These are phyloP conservation scores for Physcomitrellopsis africana DNA, from an alignment of 225 moss, liverwort and hornwort genomes.

Conservation along the genomic window DNA sequence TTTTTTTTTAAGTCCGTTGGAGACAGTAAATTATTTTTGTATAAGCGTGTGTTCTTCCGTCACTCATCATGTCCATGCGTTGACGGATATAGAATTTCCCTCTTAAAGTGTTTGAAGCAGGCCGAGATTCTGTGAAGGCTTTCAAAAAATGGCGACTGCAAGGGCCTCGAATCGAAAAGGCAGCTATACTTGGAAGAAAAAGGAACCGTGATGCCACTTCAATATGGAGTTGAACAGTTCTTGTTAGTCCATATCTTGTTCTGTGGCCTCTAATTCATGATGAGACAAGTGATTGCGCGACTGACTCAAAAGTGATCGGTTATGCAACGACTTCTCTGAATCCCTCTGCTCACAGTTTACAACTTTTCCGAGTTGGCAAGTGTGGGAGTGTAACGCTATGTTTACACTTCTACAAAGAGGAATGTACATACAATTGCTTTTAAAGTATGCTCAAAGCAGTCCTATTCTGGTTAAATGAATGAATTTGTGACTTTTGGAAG, in stretches of 20 bases:
- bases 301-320: conserved; percentile 14
- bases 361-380: not conserved
- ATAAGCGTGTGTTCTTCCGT: not conserved
- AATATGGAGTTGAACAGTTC: conserved; percentile 46
- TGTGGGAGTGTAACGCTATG: conserved; percentile 28
- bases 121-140: conserved; percentile 72
- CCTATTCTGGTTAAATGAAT: conserved; percentile 8
- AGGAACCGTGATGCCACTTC: conserved; percentile 52
- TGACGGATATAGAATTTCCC: conserved; percentile 7
- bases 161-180: conserved; percentile 78
- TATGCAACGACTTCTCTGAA: conserved; percentile 24
- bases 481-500: conserved; percentile 10
- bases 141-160: conserved; percentile 89
- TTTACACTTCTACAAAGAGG: not conserved
- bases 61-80: conserved; percentile 1
- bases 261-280: conserved; percentile 23
- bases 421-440: conserved; percentile 37
- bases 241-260: conserved; percentile 25
- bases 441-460: conserved; percentile 21
- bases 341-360: conserved; percentile 2
- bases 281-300: conserved; percentile 3
- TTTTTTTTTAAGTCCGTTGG: not conserved
- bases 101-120: conserved; percentile 79
- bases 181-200: conserved; percentile 82
- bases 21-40: not conserved